phyloP scores from a whole-genome alignment of 139 green algal genomes.

The Chlorella ohadii region DNA sequence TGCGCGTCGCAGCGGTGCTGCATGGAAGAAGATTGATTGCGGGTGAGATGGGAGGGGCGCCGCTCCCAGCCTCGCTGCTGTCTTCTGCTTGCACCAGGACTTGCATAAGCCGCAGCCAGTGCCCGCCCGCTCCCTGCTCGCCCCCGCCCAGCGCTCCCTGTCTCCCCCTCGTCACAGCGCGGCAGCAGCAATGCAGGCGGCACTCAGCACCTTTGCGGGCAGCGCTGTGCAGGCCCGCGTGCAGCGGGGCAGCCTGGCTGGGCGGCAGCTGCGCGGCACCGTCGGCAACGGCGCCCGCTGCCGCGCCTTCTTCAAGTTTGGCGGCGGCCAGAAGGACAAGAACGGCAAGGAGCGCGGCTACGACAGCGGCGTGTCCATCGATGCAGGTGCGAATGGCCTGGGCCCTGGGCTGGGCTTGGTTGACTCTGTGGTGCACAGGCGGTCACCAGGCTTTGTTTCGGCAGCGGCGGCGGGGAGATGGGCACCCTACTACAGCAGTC shows the following conservation, averaged over 20 bases:
- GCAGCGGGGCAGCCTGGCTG: neutral
- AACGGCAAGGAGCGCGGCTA: neutral
- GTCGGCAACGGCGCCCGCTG: conserved; percentile 47
- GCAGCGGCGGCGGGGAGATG: too few relatives aligned
- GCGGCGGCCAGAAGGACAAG: conserved; percentile 56
- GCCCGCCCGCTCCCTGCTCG: too few relatives aligned
- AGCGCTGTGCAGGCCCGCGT: neutral
- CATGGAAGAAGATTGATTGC: too few relatives aligned
- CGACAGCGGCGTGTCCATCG: neutral
- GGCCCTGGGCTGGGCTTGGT: too few relatives aligned
- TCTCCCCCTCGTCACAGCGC: neutral
- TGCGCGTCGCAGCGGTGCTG: too few relatives aligned
- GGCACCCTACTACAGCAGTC: too few relatives aligned
- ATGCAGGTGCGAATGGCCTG: too few relatives aligned
- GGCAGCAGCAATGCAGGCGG: conserved; percentile 28
- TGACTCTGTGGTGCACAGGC: too few relatives aligned
- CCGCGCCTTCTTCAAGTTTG: conserved; percentile 80
- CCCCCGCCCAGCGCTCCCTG: neutral
- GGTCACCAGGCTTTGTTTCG: too few relatives aligned
- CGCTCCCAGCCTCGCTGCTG: neutral
- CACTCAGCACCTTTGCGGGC: neutral
- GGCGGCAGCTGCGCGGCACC: conserved; percentile 16
- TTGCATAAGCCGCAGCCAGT: neutral
- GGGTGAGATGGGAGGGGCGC: too few relatives aligned
- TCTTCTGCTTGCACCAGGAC: neutral